These are phyloP conservation scores for Carex myosuroides DNA, from an alignment of 176 grass and related monocot genomes.

Conservation along the genomic window DNA sequence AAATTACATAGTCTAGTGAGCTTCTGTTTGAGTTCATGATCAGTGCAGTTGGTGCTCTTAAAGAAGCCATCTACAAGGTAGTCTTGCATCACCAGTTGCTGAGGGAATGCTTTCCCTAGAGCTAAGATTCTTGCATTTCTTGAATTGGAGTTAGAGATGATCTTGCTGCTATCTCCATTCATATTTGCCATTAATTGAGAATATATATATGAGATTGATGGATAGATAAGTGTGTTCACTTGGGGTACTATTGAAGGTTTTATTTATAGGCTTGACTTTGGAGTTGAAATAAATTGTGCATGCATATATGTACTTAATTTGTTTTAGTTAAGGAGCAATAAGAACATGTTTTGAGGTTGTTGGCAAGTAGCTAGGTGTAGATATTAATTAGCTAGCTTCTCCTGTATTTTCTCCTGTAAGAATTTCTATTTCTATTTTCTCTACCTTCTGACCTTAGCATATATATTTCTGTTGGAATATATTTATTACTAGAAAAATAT, in stretches of 20 bases:
- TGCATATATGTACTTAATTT: neutral
- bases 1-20: slow-evolving; percentile 55
- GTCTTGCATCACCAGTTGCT: slow-evolving; percentile 67
- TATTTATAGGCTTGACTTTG: slow-evolving; percentile 3
- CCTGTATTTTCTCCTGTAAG: neutral
- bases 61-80: slow-evolving; percentile 69
- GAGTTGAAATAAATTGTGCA: neutral
- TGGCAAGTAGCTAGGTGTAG: slow-evolving; percentile 36
- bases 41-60: slow-evolving; percentile 69
- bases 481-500: neutral
- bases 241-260: neutral
- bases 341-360: slow-evolving; percentile 40
- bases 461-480: neutral
- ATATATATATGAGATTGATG: too few relatives aligned
- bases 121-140: slow-evolving; percentile 69
- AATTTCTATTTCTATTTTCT: neutral
- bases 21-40: slow-evolving; percentile 64
- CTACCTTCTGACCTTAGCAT: neutral
- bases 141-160: neutral
- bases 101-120: slow-evolving; percentile 69
- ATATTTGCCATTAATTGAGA: neutral
- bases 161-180: neutral
- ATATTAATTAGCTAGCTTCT: neutral
- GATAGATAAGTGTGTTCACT: too few relatives aligned
- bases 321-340: slow-evolving; percentile 37